Base-by-base conservation (phyloP, 1,284 basidiomycete genomes). In the Apiotrichum siamense region DNA sequence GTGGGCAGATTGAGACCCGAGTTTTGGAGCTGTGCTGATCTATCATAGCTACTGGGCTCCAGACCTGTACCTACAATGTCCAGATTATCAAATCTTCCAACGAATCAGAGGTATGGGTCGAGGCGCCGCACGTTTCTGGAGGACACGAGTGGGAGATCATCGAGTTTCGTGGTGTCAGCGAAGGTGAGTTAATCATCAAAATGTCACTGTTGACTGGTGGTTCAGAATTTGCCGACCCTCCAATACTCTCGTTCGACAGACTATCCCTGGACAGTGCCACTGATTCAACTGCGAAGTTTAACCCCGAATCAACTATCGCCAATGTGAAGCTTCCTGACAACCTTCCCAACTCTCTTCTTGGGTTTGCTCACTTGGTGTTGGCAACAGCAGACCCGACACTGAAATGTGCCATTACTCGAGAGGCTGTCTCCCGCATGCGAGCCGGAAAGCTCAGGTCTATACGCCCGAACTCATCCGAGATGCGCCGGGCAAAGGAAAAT, bases 121-220 rank as follows among this genome's bases (percentile, higher is more conserved):
- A 86, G 61, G 75, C 79, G 0, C 86, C 86, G 0, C 74, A 79
- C 27, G 76, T 72, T 24, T 80, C 50, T 24, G 50, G 52, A 7
- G 35, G 49, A 13, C 47, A 55, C 6, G 54, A 58, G 23, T 91
- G 87, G 86, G 77, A 83, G 27, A 68, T 90, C 4, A 81, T 90
- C 17, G 86, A 88, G 62, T 72, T 87, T 26, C 73, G 86, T 32
- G 83, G 87, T 0, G 87, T 93, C 12, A 88, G 87, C 40, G 88
- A 92, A 79, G 85, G 86, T 83, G 49, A 24, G 71, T 58, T 15
- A 20, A 37, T 44, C 42, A 41, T 47, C 44, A 26, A 27, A 7
- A 9, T 31, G 29, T 7, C 29, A 9, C 29, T 31, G 29, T 15
- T 31, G 29, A 31, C 15, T 15, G 29, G 10, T 31, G 10, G 37